Conservation (phyloP, 768 basidiomycete genomes). For the Exidia glandulosa region DNA sequence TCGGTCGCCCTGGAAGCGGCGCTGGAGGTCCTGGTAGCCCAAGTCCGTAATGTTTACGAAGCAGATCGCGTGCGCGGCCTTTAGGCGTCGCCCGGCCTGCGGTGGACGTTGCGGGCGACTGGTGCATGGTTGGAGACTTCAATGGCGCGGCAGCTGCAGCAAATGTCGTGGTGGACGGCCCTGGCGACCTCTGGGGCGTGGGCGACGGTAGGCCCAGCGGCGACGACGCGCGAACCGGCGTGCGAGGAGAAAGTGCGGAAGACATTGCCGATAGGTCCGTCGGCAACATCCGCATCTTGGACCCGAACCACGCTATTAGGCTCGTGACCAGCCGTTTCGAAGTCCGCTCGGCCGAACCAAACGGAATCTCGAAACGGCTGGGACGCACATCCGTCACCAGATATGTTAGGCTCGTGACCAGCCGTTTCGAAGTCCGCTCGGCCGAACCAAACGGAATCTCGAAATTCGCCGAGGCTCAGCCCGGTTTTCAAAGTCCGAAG, state of each 20-base stretch:
- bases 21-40: conserved; percentile 56
- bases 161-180: conserved; percentile 6
- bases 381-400: too few species aligned
- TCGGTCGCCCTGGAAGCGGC: conserved; percentile 40
- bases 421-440: too few species aligned
- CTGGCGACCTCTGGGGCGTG: conserved; percentile 10
- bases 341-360: too few species aligned
- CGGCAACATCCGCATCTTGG: not conserved
- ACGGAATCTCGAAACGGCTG: too few species aligned
- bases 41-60: conserved; percentile 82
- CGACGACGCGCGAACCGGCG: conserved; percentile 24
- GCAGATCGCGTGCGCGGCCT: conserved; percentile 58
- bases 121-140: conserved; percentile 10
- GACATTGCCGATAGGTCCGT: not conserved
- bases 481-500: too few species aligned
- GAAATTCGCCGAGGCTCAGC: too few species aligned
- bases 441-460: too few species aligned
- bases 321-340: too few species aligned
- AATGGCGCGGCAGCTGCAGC: not conserved
- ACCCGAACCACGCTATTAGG: not conserved
- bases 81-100: conserved; percentile 26
- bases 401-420: too few species aligned
- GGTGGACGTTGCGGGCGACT: conserved; percentile 18
- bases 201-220: conserved; percentile 35
- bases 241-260: not conserved